Conservation (phyloP, 2,329 filamentous ascomycete species). For the Sordariomycetes sp. region DNA sequence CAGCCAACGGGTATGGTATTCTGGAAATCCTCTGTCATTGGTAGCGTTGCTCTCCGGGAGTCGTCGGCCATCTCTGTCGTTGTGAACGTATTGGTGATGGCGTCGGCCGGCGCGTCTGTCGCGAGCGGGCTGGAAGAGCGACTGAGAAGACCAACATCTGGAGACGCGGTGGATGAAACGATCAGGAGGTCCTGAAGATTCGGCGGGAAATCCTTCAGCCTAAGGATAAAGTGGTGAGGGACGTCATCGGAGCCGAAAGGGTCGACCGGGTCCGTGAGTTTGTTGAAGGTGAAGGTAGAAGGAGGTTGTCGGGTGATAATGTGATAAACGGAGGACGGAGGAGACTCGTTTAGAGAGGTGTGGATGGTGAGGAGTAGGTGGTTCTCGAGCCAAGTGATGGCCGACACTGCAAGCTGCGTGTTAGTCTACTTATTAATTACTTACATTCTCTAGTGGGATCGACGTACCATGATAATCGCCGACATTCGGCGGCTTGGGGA, state of each 20-base stretch:
- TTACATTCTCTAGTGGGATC: not conserved
- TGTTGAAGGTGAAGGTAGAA: constrained; percentile 56
- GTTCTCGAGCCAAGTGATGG: constrained; percentile 80
- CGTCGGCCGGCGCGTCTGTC: constrained; percentile 41
- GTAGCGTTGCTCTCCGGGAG: constrained; percentile 60
- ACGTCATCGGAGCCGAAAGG: constrained; percentile 53
- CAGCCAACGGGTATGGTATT: constrained; percentile 73
- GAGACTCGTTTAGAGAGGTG: constrained; percentile 46
- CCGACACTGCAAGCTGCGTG: constrained; percentile 45
- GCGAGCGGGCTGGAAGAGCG: constrained; percentile 57
- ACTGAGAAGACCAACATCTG: constrained; percentile 68
- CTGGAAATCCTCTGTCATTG: constrained; percentile 50
- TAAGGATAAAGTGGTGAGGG: constrained; percentile 65
- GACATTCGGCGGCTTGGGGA: constrained; percentile 63
- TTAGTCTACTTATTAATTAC: not conserved
- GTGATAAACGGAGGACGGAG: constrained; percentile 60
- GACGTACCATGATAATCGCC: constrained; percentile 53
- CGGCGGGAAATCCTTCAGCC: constrained; percentile 70
- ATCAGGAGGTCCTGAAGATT: constrained; percentile 71
- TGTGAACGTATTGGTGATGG: constrained; percentile 56
- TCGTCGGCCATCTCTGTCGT: constrained; percentile 62
- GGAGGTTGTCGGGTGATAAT: constrained; percentile 56
- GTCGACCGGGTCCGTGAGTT: constrained; percentile 59
- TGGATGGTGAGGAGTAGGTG: constrained; percentile 72
- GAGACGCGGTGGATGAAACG: constrained; percentile 65